Evolutionary conservation across 768 basidiomycete genomes (phyloP), one percentile per base, ranked within the genome.

Genomic region (Dentipellis fragilis): DNA sequence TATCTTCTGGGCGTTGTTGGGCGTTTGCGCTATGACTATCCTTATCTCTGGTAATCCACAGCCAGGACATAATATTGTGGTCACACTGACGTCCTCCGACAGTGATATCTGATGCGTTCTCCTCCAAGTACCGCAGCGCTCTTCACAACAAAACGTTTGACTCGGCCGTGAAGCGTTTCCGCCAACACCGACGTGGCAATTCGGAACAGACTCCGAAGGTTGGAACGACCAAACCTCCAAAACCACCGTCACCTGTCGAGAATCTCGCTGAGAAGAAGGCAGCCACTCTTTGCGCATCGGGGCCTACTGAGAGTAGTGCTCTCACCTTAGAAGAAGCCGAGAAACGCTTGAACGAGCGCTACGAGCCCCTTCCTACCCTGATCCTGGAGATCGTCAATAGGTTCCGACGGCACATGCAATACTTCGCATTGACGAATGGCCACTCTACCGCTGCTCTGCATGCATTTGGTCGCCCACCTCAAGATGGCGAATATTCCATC

Each of bases 1-100:
- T 65, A 76, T 89, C 40, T 79, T 81, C 2, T 90, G 89, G 89
- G 85, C 88, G 0, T 67, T 91, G 37, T 68, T 89, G 7, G 89
- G 87, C 14, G 83, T 89, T 12, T 86, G 75, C 1, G 80, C 85
- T 1, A 80, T 90, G 80, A 87, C 89, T 0, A 80, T 87, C 23
- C 72, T 89, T 12, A 75, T 89, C 57, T 84, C 87, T 7, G 78
- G 87, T 86, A 45, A 8, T 78, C 68, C 7, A 23, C 29, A 6
- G 37, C 49, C 39, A 19, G n/a, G 19, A 22, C 8, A 36, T 38
- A 29, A 29, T 54, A 19, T 19, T 34, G 11, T 17, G 22, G 2
- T 12, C 10, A 36, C 22, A 7, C 38, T 14, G 22, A 57, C 40
- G 10, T 22, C n/a, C n/a, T 1, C 17, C 21, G 4, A 0, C 62